A percentile compares a stretch with the other conserved stretches of the same genome.
These are phyloP conservation scores for Globomyces pollinis-pini DNA, from an alignment of 192 early-diverging fungal genomes.

Conservation along the genomic window DNA sequence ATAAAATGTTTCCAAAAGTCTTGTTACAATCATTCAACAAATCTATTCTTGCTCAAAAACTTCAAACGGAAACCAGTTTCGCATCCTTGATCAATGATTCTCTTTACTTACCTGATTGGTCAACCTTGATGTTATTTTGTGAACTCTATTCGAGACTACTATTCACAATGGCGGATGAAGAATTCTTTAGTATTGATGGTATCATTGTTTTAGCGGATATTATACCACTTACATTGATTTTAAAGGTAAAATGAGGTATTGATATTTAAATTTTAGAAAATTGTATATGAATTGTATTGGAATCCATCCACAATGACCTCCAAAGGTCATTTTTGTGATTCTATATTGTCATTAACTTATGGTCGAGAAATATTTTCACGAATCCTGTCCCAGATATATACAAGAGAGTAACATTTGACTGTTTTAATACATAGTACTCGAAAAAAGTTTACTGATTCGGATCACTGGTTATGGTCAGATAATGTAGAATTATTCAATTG, in stretches of 20 bases:
- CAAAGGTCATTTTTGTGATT: no score
- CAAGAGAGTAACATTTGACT: no score
- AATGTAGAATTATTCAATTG: slow-evolving; percentile 39
- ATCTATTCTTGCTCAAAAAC: neutral
- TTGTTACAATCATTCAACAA: neutral
- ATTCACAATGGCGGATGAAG: slow-evolving; percentile 77
- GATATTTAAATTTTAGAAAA: slow-evolving; percentile 17
- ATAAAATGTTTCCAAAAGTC: neutral
- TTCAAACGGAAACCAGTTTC: no score
- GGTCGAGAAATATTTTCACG: no score
- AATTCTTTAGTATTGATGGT: slow-evolving; percentile 53
- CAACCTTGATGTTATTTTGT: slow-evolving; percentile 56
- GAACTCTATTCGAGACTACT: slow-evolving; percentile 68
- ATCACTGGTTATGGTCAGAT: slow-evolving; percentile 58
- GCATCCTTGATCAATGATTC: slow-evolving; percentile 19
- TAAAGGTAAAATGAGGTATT: slow-evolving; percentile 39
- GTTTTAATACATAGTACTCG: no score
- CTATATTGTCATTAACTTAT: no score
- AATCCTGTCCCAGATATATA: no score
- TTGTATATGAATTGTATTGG: neutral
- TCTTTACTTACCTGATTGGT: slow-evolving; percentile 41
- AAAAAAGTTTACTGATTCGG: slow-evolving; percentile 64
- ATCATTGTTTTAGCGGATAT: slow-evolving; percentile 46
- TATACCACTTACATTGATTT: slow-evolving; percentile 37
- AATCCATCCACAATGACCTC: neutral